phyloP scores from a whole-genome alignment of 495 filamentous ascomycete species.

The Lophiotrema nucula region DNA sequence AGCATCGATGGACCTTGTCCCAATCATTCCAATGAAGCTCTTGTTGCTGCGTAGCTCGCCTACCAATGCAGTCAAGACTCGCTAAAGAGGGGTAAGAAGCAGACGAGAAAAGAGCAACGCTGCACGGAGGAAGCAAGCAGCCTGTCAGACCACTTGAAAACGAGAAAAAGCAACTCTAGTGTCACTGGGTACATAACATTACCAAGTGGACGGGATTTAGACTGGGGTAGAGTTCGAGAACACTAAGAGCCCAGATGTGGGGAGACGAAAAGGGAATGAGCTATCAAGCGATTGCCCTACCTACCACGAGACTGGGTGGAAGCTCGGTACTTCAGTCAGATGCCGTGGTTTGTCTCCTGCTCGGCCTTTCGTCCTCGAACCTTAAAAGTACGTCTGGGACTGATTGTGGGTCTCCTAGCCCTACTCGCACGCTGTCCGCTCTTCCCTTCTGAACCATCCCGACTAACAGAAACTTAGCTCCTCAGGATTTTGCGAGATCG shows the following conservation, averaged over 20 bases:
- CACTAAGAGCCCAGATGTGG: background rate
- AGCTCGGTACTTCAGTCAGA: background rate
- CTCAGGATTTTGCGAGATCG: background rate
- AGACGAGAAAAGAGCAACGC: background rate
- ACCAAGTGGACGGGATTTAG: background rate
- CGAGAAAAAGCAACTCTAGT: conserved; percentile 2
- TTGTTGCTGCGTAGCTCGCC: background rate
- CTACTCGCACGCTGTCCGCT: background rate
- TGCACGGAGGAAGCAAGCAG: background rate
- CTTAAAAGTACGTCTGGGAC: conserved; percentile 7
- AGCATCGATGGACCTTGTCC: no score
- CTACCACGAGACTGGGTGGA: conserved; percentile 9
- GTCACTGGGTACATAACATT: background rate
- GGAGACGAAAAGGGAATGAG: conserved; percentile 1
- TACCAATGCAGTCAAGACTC: background rate
- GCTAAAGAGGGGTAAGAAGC: background rate
- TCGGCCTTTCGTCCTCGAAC: background rate
- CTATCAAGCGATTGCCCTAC: background rate
- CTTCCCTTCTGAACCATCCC: background rate
- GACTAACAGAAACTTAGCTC: no score
- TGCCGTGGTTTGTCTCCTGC: background rate
- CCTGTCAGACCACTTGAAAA: background rate
- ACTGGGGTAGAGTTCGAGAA: conserved; percentile 5
- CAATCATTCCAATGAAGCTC: background rate
- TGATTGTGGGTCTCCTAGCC: no score